Evolutionary conservation across 306 rosid species (phyloP).

Genomic region (Prunus dulcis): DNA sequence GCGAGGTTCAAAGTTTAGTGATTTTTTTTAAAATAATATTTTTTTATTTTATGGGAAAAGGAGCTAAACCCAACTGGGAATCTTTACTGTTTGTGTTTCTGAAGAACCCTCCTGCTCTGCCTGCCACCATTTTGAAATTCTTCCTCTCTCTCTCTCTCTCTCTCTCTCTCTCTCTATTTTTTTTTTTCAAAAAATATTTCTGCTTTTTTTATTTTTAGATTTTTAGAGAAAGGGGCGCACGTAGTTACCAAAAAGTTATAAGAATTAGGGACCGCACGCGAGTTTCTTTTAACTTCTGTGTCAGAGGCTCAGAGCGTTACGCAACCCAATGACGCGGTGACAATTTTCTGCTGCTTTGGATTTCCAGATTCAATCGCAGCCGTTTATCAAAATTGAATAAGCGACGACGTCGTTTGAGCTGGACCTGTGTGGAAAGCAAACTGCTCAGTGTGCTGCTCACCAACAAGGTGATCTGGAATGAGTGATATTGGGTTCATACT

Average conservation of each 20-base stretch:
- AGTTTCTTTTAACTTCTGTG: slow-evolving; percentile 29
- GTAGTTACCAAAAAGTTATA: background rate
- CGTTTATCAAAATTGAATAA: background rate
- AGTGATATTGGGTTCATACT: too few relatives aligned
- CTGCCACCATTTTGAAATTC: slow-evolving; percentile 17
- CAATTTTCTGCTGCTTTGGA: background rate
- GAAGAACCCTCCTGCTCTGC: background rate
- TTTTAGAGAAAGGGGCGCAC: background rate
- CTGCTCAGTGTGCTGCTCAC: too few relatives aligned
- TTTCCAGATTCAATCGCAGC: slow-evolving; percentile 20
- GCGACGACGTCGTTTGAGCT: too few relatives aligned
- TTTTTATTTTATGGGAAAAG: background rate
- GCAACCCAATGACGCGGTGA: slow-evolving; percentile 4
- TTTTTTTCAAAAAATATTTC: too few relatives aligned
- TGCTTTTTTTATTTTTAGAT: background rate
- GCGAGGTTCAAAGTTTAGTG: background rate
- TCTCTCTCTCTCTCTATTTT: too few relatives aligned
- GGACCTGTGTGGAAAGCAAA: too few relatives aligned
- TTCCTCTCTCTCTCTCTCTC: background rate
- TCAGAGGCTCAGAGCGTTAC: slow-evolving; percentile 27
- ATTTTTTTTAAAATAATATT: background rate
- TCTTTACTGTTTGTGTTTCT: background rate
- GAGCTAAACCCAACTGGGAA: slow-evolving; percentile 9
- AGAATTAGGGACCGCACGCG: slow-evolving; percentile 16
- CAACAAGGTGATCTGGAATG: too few relatives aligned